These are phyloP conservation scores for Massariosphaeria phaeospora DNA, from an alignment of 495 filamentous ascomycete genomes.

Conservation along the genomic window DNA sequence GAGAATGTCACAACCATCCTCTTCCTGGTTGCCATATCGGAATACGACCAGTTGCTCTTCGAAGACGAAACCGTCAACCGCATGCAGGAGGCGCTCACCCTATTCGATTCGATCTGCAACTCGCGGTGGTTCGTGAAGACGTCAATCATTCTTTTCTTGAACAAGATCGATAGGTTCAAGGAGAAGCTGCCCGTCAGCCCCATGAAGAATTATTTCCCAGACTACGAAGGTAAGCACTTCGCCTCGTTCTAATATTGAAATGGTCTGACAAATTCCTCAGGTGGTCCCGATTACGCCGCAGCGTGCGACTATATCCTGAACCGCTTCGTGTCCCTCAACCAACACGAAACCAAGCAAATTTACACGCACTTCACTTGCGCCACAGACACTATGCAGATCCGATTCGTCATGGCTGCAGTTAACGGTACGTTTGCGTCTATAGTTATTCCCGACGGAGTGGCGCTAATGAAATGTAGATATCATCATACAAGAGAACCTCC, in stretches of 20 bases:
- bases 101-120: conserved; percentile 96
- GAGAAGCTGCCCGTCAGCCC: conserved; percentile 74
- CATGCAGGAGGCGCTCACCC: conserved; percentile 99
- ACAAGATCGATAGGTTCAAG: conserved; percentile 98
- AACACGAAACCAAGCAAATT: conserved; percentile 99
- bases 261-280: conserved; percentile 33
- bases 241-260: neutral
- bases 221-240: conserved; percentile 54
- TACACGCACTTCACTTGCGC: conserved; percentile 99
- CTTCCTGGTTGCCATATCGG: conserved; percentile 93
- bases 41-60: conserved; percentile 94
- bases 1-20: conserved; percentile 92
- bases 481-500: conserved; percentile 99
- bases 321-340: conserved; percentile 94
- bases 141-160: conserved; percentile 94
- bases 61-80: conserved; percentile 98
- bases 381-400: conserved; percentile 91
- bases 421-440: conserved; percentile 65
- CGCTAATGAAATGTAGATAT: conserved; percentile 61
- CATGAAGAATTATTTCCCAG: conserved; percentile 87
- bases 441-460: neutral
- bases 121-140: conserved; percentile 97
- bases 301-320: conserved; percentile 97
- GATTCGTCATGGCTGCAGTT: conserved; percentile 99
- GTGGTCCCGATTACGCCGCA: conserved; percentile 82